Evolutionary conservation across 2,329 filamentous ascomycete genomes (phyloP).

Genomic region (Gaeumannomyces sp.): DNA sequence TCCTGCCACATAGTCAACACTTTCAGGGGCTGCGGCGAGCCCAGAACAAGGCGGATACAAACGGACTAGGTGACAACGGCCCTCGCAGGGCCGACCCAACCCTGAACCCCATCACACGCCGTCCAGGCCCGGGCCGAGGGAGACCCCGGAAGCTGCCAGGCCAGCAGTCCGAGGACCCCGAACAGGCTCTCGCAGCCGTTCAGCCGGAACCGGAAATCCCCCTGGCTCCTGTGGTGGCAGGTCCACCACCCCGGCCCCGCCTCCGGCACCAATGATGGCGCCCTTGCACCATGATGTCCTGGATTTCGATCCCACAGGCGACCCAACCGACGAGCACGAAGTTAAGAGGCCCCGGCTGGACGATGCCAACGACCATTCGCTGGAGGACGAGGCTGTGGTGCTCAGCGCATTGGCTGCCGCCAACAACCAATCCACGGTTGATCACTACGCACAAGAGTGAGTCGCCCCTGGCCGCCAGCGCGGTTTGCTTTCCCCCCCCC

Average conservation of each 20-base stretch:
- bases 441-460: conserved; percentile 38
- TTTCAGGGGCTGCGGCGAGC: conserved; percentile 53
- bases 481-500: background rate
- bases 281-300: conserved; percentile 22
- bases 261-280: conserved; percentile 12
- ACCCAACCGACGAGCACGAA: conserved; percentile 26
- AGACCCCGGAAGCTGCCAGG: conserved; percentile 42
- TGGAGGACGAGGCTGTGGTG: conserved; percentile 41
- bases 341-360: conserved; percentile 36
- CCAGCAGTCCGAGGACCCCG: conserved; percentile 10
- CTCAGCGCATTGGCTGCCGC: conserved; percentile 39
- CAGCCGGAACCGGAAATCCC: conserved; percentile 4
- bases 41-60: conserved; percentile 45
- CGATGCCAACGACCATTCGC: conserved; percentile 26
- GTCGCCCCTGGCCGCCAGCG: conserved; percentile 15
- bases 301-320: conserved; percentile 22
- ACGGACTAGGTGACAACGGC: conserved; percentile 23
- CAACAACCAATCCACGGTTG: conserved; percentile 29
- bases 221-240: background rate
- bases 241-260: conserved; percentile 9
- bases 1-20: conserved; percentile 41
- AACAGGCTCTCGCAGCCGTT: conserved; percentile 3
- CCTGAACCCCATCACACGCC: conserved; percentile 52
- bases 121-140: conserved; percentile 52
- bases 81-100: conserved; percentile 42